Evolutionary conservation across 129 eudicot genomes (phyloP).

Genomic region (Saposhnikovia divaricata): DNA sequence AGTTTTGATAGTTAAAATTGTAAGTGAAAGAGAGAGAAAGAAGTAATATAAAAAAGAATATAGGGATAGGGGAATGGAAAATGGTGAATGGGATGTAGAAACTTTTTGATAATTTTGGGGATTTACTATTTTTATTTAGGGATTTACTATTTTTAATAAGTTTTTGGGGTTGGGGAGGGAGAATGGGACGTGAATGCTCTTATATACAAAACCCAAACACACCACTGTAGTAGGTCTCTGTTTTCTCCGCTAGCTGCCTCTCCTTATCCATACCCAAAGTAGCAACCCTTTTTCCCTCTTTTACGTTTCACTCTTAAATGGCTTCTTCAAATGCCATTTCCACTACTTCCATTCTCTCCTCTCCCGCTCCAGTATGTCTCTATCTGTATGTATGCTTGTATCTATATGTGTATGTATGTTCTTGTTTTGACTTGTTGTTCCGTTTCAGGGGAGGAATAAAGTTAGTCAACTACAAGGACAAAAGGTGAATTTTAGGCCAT

Average conservation of each 20-base stretch:
- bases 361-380: slow-evolving; percentile 33
- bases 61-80: too few relatives aligned
- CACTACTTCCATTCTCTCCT: slow-evolving; percentile 50
- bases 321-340: slow-evolving; percentile 76
- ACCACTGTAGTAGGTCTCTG: not conserved
- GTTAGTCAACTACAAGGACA: slow-evolving; percentile 36
- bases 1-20: too few relatives aligned
- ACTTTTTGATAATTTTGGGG: too few relatives aligned
- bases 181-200: too few relatives aligned
- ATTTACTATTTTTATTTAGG: too few relatives aligned
- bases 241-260: not conserved
- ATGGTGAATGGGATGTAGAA: too few relatives aligned
- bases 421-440: not conserved
- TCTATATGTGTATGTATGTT: not conserved
- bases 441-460: slow-evolving; percentile 18
- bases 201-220: not conserved
- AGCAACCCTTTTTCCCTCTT: not conserved
- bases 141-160: too few relatives aligned
- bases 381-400: not conserved
- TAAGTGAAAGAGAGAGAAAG: too few relatives aligned
- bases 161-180: too few relatives aligned
- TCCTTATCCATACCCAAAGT: not conserved
- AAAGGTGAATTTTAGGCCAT: slow-evolving; percentile 16
- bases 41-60: too few relatives aligned
- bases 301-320: slow-evolving; percentile 20